A percentile compares a stretch with the other conserved stretches of the same genome.
Conservation (phyloP, 2,329 filamentous ascomycete species). For the Thelonectria blattea region DNA sequence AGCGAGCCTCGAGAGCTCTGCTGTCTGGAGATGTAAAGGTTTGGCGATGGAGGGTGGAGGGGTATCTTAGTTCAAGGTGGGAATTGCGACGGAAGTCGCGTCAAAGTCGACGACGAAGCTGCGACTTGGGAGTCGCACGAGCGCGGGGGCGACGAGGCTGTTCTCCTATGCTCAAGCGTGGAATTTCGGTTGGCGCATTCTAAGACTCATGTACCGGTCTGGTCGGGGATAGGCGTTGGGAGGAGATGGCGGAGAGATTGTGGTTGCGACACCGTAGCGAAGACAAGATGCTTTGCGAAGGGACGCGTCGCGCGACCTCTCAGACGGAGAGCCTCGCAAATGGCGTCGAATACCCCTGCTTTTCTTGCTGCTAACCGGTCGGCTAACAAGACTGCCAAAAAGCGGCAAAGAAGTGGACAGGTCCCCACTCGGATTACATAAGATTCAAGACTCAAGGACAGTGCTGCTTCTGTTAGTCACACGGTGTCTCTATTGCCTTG, state of each 20-base stretch:
- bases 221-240: slow-evolving; percentile 11
- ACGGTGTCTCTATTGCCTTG: neutral
- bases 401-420: neutral
- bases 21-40: neutral
- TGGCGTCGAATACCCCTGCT: slow-evolving; percentile 1
- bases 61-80: slow-evolving; percentile 24
- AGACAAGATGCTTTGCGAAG: slow-evolving; percentile 22
- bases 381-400: slow-evolving; percentile 2
- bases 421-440: too few species aligned
- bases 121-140: slow-evolving; percentile 30
- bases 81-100: slow-evolving; percentile 33
- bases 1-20: slow-evolving; percentile 22
- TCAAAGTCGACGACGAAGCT: slow-evolving; percentile 30
- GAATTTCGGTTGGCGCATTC: slow-evolving; percentile 15
- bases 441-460: neutral
- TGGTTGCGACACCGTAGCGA: slow-evolving; percentile 29
- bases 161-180: slow-evolving; percentile 13
- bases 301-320: slow-evolving; percentile 37
- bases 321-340: slow-evolving; percentile 18
- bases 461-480: neutral
- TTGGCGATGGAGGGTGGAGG: slow-evolving; percentile 21
- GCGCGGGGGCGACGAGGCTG: slow-evolving; percentile 8
- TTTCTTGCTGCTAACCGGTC: slow-evolving; percentile 9
- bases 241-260: slow-evolving; percentile 12
- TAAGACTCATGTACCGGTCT: slow-evolving; percentile 5